A percentile compares a stretch with the other conserved stretches of the same genome.
Conservation (phyloP, 352 stramenopile genomes). For the Phytophthora gonapodyides region DNA sequence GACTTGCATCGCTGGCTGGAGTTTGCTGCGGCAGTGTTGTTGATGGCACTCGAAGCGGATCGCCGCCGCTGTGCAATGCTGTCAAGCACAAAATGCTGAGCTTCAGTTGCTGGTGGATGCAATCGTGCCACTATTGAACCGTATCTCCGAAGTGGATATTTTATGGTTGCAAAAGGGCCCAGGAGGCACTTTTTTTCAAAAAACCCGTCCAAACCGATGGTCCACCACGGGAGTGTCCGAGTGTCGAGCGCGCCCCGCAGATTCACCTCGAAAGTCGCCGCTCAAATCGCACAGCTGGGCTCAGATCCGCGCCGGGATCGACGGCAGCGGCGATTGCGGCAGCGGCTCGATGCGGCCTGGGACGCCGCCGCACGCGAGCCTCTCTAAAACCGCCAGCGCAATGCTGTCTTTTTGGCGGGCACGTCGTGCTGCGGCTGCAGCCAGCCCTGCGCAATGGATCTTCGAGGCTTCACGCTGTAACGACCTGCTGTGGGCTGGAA, state of each 20-base stretch:
- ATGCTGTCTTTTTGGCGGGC: no score
- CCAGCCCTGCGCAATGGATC: no score
- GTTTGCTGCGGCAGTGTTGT: no score
- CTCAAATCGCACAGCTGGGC: slow-evolving; percentile 29
- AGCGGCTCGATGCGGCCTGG: no score
- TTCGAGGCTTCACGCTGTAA: slow-evolving; percentile 15
- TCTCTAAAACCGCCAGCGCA: slow-evolving; percentile 19
- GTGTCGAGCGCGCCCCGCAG: slow-evolving; percentile 8
- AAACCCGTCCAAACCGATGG: slow-evolving; percentile 7
- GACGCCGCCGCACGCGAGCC: no score
- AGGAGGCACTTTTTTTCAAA: slow-evolving; percentile 24
- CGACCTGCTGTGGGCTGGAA: slow-evolving; percentile 23
- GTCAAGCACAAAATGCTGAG: background rate
- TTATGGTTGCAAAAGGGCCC: slow-evolving; percentile 16
- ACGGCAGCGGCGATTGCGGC: background rate
- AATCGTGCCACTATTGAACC: slow-evolving; percentile 22
- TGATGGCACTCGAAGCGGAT: background rate
- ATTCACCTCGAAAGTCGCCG: slow-evolving; percentile 15
- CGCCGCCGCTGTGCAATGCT: no score
- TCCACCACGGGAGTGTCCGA: slow-evolving; percentile 9
- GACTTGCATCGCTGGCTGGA: background rate
- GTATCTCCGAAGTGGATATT: slow-evolving; percentile 32
- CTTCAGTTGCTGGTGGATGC: slow-evolving; percentile 31
- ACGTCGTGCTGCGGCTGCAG: no score
- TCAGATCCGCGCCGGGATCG: slow-evolving; percentile 16